phyloP scores from a whole-genome alignment of 129 eudicot genomes.

The Flaveria trinervia region DNA sequence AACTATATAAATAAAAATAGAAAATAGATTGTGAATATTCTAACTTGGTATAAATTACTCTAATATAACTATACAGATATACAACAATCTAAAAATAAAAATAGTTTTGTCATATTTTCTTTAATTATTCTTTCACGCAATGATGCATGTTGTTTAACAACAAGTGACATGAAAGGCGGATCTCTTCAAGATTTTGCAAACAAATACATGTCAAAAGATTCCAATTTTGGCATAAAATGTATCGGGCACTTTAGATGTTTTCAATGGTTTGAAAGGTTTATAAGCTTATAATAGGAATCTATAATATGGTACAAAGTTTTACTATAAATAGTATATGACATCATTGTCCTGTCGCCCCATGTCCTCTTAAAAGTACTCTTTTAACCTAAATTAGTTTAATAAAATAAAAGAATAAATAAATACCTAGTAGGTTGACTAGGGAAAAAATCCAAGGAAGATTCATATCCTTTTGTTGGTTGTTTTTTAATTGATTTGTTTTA shows the following conservation, averaged over 20 bases:
- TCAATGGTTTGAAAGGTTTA: conserved; percentile 10
- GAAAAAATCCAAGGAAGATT: background rate
- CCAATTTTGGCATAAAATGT: conserved; percentile 23
- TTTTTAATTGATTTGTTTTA: too few species aligned
- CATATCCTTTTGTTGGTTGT: too few species aligned
- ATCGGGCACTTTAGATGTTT: conserved; percentile 29
- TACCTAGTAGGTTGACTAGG: background rate
- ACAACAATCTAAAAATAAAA: too few species aligned
- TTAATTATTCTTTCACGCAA: background rate
- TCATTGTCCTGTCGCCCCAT: conserved; percentile 23
- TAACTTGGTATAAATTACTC: too few species aligned
- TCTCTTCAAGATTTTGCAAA: conserved; percentile 34
- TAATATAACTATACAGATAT: too few species aligned
- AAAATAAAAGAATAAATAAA: background rate
- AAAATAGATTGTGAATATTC: too few species aligned
- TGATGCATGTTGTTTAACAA: background rate
- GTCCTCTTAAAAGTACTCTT: background rate
- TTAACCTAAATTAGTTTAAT: background rate
- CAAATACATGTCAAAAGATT: conserved; percentile 22
- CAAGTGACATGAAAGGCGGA: conserved; percentile 40
- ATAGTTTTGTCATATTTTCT: background rate
- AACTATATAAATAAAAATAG: too few species aligned
- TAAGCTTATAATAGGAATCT: conserved; percentile 11
- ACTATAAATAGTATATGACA: conserved; percentile 28
- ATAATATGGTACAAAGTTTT: background rate